Conservation (phyloP, 768 basidiomycete species). For the Chalciporus chontae region DNA sequence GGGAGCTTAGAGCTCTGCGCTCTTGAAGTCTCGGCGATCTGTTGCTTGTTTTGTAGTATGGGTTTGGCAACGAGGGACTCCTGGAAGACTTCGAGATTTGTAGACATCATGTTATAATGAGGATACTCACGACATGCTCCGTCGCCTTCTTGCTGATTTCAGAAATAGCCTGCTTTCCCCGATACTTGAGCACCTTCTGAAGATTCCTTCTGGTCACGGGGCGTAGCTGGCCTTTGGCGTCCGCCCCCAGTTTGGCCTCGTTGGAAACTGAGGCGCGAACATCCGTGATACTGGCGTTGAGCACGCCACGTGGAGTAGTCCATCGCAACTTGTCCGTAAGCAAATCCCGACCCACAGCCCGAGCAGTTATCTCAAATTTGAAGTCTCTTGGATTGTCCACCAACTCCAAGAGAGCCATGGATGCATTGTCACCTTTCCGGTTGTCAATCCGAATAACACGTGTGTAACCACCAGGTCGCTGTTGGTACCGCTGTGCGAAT, state of each 20-base stretch:
- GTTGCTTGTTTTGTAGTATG: conserved; percentile 43
- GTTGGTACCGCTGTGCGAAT: conserved; percentile 75
- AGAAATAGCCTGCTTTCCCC: conserved; percentile 41
- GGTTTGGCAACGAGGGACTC: conserved; percentile 68
- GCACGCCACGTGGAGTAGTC: conserved; percentile 42
- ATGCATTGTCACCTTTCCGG: conserved; percentile 89
- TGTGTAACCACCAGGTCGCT: conserved; percentile 91
- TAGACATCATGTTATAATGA: background rate
- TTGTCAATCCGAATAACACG: conserved; percentile 91
- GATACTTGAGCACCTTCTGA: conserved; percentile 66
- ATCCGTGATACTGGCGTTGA: conserved; percentile 48
- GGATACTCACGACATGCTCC: conserved; percentile 59
- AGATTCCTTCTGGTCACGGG: conserved; percentile 72
- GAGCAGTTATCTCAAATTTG: conserved; percentile 83
- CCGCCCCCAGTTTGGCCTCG: conserved; percentile 41
- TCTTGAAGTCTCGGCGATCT: conserved; percentile 34
- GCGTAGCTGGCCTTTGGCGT: conserved; percentile 46
- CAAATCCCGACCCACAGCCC: conserved; percentile 83
- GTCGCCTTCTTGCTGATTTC: conserved; percentile 55
- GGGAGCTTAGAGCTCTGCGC: conserved; percentile 24
- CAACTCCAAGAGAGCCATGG: conserved; percentile 87
- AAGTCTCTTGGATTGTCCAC: conserved; percentile 92
- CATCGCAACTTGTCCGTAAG: conserved; percentile 51
- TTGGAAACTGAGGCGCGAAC: conserved; percentile 44
- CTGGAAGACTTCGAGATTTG: conserved; percentile 34